These are phyloP conservation scores for Pichia cactophila DNA, from an alignment of 1,139 yeast genomes.

Conservation along the genomic window DNA sequence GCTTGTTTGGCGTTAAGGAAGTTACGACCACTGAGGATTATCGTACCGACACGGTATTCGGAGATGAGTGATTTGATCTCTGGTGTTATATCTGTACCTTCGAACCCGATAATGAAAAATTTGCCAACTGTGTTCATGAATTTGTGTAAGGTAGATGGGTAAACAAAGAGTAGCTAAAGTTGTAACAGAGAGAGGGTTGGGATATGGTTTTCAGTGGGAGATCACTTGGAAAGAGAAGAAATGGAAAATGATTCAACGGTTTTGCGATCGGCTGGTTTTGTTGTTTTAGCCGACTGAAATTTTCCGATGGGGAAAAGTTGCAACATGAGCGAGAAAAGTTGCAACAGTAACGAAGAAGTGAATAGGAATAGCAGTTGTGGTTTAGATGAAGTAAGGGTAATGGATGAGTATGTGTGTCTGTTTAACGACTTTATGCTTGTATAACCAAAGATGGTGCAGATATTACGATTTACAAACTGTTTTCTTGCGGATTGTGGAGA, in stretches of 20 bases:
- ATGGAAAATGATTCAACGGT: neutral
- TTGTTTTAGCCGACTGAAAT: too few species aligned
- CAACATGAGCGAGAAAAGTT: neutral
- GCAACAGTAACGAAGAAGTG: neutral
- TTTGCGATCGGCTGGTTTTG: neutral
- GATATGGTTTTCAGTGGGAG: too few species aligned
- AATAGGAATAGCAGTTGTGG: too few species aligned
- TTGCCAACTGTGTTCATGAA: conserved; percentile 21
- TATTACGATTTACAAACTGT: conserved; percentile 39
- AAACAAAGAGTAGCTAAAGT: too few species aligned
- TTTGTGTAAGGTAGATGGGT: too few species aligned
- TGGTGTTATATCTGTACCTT: conserved; percentile 49
- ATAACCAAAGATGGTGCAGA: neutral
- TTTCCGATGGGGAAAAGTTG: neutral
- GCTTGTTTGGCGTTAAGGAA: conserved; percentile 49
- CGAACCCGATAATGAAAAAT: conserved; percentile 57
- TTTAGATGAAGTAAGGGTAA: too few species aligned
- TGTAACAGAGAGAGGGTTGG: too few species aligned
- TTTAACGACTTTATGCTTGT: too few species aligned
- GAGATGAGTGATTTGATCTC: conserved; percentile 50
- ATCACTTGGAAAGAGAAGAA: conserved; percentile 4
- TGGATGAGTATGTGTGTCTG: too few species aligned
- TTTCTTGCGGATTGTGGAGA: conserved; percentile 45
- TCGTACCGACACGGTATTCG: conserved; percentile 46
- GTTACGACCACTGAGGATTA: conserved; percentile 52